Percentiles rank a stretch among this genome's conserved stretches.
These are phyloP conservation scores for Russula virescens DNA, from an alignment of 768 basidiomycete genomes.

Conservation along the genomic window DNA sequence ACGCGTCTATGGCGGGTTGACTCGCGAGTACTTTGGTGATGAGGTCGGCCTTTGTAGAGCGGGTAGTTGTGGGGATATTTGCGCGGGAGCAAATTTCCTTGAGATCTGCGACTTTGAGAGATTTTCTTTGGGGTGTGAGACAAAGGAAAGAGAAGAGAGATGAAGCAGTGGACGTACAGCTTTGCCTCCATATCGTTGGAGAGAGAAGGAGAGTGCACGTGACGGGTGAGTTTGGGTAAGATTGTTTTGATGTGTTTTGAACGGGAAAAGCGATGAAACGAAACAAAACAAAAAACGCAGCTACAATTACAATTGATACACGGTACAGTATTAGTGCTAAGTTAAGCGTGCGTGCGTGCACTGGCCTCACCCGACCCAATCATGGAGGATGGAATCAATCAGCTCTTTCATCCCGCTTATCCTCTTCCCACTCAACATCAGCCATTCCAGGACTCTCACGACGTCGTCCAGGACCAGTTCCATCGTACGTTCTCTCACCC, in stretches of 20 bases:
- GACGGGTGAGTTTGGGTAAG: not conserved
- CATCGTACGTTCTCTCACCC: constrained; percentile 15
- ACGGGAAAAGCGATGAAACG: too few species aligned
- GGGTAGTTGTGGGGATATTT: constrained; percentile 42
- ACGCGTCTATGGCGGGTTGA: constrained; percentile 45
- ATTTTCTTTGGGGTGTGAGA: constrained; percentile 36
- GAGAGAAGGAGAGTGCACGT: not conserved
- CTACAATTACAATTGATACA: too few species aligned
- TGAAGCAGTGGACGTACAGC: constrained; percentile 30
- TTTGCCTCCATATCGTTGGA: constrained; percentile 35
- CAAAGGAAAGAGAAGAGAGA: constrained; percentile 1
- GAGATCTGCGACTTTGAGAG: constrained; percentile 70
- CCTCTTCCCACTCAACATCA: constrained; percentile 36
- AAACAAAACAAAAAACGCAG: too few species aligned
- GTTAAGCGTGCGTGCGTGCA: too few species aligned
- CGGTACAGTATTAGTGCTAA: too few species aligned
- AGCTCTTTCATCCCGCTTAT: constrained; percentile 55
- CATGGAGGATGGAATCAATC: constrained; percentile 49
- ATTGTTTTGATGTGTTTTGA: not conserved
- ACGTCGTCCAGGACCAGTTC: constrained; percentile 16
- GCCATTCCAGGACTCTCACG: constrained; percentile 33
- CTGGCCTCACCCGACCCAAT: not conserved
- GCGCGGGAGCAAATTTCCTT: constrained; percentile 55
- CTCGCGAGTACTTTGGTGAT: constrained; percentile 54
- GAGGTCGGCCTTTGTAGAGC: constrained; percentile 63